Evolutionary conservation across 2,329 filamentous ascomycete genomes (phyloP).

Genomic region (Penicillium psychrosexuale): DNA sequence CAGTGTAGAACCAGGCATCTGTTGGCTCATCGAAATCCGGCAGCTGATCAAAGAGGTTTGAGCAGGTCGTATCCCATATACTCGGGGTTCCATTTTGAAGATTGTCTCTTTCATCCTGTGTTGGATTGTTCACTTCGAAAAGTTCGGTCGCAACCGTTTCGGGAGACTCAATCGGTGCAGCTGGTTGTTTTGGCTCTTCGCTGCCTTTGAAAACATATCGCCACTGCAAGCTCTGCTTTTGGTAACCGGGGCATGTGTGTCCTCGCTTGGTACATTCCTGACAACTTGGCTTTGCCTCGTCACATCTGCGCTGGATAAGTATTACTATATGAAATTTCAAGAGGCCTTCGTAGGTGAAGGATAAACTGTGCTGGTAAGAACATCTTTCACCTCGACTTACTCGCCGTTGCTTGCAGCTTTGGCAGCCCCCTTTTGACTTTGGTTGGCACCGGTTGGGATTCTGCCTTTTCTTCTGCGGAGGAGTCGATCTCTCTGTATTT

Average conservation of each 20-base stretch:
- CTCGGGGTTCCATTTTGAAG: constrained; percentile 6
- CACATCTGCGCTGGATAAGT: constrained; percentile 20
- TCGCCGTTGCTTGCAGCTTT: constrained; percentile 25
- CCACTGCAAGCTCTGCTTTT: constrained; percentile 22
- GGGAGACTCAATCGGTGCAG: background rate
- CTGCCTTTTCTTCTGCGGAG: constrained; percentile 16
- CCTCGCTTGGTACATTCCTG: constrained; percentile 20
- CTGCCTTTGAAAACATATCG: constrained; percentile 20
- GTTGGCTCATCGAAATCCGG: constrained; percentile 14
- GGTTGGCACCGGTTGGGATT: constrained; percentile 24
- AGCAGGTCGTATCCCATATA: constrained; percentile 12
- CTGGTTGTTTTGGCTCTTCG: background rate
- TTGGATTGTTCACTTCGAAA: background rate
- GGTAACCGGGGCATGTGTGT: constrained; percentile 21
- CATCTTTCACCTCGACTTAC: constrained; percentile 22
- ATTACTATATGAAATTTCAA: background rate
- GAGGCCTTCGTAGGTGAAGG: background rate
- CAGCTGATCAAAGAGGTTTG: constrained; percentile 17
- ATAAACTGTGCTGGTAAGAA: background rate
- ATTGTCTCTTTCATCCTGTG: background rate
- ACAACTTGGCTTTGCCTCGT: constrained; percentile 24
- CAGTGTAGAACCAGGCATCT: constrained; percentile 3
- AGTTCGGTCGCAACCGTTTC: background rate
- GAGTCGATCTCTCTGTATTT: background rate
- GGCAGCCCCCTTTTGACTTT: constrained; percentile 24